These are phyloP conservation scores for Dichotomopilus funicola DNA, from an alignment of 2,329 filamentous ascomycete genomes.

Conservation along the genomic window DNA sequence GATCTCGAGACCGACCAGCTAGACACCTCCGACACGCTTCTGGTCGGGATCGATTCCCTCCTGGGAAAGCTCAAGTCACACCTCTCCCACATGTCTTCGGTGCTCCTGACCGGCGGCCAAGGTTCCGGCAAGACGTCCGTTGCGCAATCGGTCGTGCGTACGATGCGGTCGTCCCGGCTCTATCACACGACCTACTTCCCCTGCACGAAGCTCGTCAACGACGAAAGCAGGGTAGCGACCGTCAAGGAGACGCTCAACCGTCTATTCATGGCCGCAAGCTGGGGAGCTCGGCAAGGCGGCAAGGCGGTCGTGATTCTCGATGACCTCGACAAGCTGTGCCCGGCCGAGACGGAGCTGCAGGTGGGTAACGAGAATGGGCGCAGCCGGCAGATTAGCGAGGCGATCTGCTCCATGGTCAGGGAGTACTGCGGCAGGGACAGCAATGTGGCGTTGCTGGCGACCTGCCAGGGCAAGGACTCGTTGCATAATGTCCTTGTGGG, in stretches of 20 bases:
- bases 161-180: slow-evolving; percentile 63
- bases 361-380: slow-evolving; percentile 89
- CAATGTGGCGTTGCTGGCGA: slow-evolving; percentile 80
- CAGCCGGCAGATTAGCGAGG: slow-evolving; percentile 86
- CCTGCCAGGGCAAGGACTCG: slow-evolving; percentile 86
- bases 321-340: slow-evolving; percentile 87
- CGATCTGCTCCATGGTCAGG: slow-evolving; percentile 72
- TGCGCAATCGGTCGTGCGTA: slow-evolving; percentile 67
- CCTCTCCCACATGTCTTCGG: slow-evolving; percentile 78
- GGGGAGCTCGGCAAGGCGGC: slow-evolving; percentile 83
- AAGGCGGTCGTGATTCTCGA: slow-evolving; percentile 81
- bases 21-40: slow-evolving; percentile 41
- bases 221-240: slow-evolving; percentile 81
- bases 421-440: slow-evolving; percentile 77
- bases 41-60: slow-evolving; percentile 80
- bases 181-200: slow-evolving; percentile 83
- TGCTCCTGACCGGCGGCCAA: slow-evolving; percentile 80
- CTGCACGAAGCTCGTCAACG: slow-evolving; percentile 79
- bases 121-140: slow-evolving; percentile 87
- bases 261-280: slow-evolving; percentile 81
- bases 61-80: slow-evolving; percentile 68
- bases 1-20: slow-evolving; percentile 52
- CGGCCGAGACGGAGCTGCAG: slow-evolving; percentile 88
- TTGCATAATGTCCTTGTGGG: slow-evolving; percentile 86
- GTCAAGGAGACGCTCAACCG: slow-evolving; percentile 84